A percentile compares a stretch with the other conserved stretches of the same genome.
Conservation (phyloP, 805 yeast genomes). For the Kuraishia capsulata region DNA sequence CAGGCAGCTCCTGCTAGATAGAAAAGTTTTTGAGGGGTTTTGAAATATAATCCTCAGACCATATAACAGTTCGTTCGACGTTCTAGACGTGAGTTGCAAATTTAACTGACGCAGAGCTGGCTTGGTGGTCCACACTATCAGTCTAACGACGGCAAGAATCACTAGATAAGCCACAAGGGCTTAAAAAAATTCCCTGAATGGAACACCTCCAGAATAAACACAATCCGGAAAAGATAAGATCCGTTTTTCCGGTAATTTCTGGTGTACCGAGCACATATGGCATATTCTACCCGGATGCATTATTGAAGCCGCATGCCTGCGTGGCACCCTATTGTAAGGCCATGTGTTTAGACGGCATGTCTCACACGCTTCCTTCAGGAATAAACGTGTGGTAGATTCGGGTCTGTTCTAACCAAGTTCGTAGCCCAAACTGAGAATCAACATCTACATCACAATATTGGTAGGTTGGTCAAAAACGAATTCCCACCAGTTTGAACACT, state of each 20-base stretch:
- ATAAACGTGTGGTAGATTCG: too few relatives aligned
- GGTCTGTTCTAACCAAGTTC: too few relatives aligned
- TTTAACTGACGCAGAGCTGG: conserved; percentile 40
- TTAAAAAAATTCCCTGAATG: conserved; percentile 21
- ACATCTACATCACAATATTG: conserved; percentile 35
- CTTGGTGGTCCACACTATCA: conserved; percentile 40
- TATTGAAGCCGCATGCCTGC: conserved; percentile 15
- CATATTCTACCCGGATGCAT: conserved; percentile 33
- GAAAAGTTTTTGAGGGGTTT: conserved; percentile 9
- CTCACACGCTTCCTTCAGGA: conserved; percentile 3
- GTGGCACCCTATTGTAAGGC: conserved; percentile 24
- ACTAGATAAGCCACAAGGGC: conserved; percentile 30
- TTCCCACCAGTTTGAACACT: conserved; percentile 41
- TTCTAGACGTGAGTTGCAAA: conserved; percentile 43
- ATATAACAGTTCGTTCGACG: conserved; percentile 39
- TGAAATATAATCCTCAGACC: conserved; percentile 40
- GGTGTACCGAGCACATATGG: conserved; percentile 26
- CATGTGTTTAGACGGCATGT: neutral
- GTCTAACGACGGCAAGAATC: conserved; percentile 32
- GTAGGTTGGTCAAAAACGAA: conserved; percentile 47
- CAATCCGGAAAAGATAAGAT: conserved; percentile 26
- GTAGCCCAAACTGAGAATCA: conserved; percentile 26
- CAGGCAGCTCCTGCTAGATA: conserved; percentile 47
- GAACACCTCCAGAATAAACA: conserved; percentile 26
- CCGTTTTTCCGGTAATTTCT: conserved; percentile 36